Percentiles rank a stretch among this genome's conserved stretches.
Conservation (phyloP, 176 grass and related monocot species). For the Tuctoria greenei region DNA sequence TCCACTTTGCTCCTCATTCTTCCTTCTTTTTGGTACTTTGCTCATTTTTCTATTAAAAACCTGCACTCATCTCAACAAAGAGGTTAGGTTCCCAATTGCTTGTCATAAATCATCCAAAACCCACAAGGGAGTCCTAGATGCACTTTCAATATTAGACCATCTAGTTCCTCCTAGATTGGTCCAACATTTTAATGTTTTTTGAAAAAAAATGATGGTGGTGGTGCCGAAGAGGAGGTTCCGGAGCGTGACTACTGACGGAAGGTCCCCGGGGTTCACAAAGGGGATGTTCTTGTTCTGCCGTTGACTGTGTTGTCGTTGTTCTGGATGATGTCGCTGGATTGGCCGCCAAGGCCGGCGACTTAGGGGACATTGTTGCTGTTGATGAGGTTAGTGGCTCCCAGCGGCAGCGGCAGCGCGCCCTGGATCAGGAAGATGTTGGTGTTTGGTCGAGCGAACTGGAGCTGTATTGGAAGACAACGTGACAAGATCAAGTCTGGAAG, state of each 20-base stretch:
- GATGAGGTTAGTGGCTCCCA: conserved; percentile 46
- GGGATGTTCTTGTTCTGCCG: conserved; percentile 54
- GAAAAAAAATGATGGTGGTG: conserved; percentile 60
- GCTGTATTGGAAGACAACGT: too few species aligned
- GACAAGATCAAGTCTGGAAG: too few species aligned
- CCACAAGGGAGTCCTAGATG: too few species aligned
- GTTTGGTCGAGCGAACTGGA: conserved; percentile 67
- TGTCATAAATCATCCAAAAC: too few species aligned
- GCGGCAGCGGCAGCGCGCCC: conserved; percentile 61
- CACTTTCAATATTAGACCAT: too few species aligned
- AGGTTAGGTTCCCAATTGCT: too few species aligned
- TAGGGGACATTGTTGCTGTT: conserved; percentile 64
- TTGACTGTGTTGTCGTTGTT: conserved; percentile 48
- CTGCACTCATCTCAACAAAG: too few species aligned
- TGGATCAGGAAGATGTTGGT: conserved; percentile 70
- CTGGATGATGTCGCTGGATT: conserved; percentile 41
- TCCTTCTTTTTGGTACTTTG: too few species aligned
- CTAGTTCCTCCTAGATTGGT: too few species aligned
- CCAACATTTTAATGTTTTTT: too few species aligned
- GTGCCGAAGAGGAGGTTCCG: conserved; percentile 66
- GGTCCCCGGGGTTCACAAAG: conserved; percentile 55
- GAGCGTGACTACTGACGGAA: conserved; percentile 48
- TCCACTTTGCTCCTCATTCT: too few species aligned
- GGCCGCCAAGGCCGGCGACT: conserved; percentile 55
- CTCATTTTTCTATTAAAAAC: too few species aligned